Conservation (phyloP, 2,329 filamentous ascomycete species). For the Diaporthe citri region DNA sequence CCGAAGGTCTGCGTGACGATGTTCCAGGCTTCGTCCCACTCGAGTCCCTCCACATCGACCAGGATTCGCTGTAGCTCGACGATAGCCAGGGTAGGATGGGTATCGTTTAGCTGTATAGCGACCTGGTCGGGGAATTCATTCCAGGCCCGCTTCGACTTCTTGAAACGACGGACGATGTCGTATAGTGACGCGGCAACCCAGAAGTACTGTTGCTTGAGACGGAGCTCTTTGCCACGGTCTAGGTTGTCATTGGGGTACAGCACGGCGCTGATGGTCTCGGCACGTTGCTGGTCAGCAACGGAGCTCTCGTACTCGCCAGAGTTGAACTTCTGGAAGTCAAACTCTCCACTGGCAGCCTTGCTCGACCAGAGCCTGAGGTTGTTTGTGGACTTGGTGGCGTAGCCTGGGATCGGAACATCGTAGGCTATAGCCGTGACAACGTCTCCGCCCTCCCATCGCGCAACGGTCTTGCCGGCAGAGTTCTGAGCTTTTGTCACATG, state of each 20-base stretch:
- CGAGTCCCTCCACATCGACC: conserved; percentile 87
- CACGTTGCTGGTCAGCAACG: conserved; percentile 96
- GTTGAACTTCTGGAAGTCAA: conserved; percentile 99
- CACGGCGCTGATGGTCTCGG: conserved; percentile 98
- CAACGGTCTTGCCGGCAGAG: conserved; percentile 79
- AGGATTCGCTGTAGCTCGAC: conserved; percentile 96
- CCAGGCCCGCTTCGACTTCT: conserved; percentile 95
- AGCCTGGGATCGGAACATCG: conserved; percentile 93
- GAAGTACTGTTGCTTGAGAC: conserved; percentile 99
- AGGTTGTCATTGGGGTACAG: conserved; percentile 98
- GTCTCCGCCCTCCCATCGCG: conserved; percentile 92
- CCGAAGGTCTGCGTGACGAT: conserved; percentile 86
- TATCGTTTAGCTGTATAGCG: conserved; percentile 98
- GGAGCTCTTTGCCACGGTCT: conserved; percentile 95
- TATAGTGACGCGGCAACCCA: conserved; percentile 98
- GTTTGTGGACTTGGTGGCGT: conserved; percentile 90
- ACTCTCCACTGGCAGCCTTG: conserved; percentile 96
- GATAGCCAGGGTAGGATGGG: conserved; percentile 94
- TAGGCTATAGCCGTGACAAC: conserved; percentile 93
- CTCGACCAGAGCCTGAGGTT: conserved; percentile 98
- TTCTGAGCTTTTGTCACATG: conserved; percentile 81
- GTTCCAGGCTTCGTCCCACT: conserved; percentile 93
- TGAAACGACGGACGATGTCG: conserved; percentile 97
- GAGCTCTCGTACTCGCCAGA: conserved; percentile 92
- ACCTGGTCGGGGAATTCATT: conserved; percentile 93